Evolutionary conservation across 1,284 basidiomycete genomes (phyloP).

Genomic region (Coriolopsis trogii): DNA sequence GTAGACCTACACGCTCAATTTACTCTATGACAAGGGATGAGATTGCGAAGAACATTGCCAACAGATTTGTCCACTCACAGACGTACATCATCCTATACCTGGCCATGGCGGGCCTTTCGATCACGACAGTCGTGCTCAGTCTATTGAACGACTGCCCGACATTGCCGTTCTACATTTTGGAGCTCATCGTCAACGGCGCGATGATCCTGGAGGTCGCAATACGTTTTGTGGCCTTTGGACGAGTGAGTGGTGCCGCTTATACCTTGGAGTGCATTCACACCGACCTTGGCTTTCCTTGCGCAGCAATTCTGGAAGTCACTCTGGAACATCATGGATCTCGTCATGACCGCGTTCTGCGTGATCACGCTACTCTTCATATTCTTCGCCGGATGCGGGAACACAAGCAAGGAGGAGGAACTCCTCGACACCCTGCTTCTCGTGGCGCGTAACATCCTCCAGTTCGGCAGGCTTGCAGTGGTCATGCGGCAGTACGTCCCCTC

Average conservation of each 20-base stretch:
- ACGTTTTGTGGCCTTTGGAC: constrained; percentile 87
- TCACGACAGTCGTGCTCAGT: constrained; percentile 89
- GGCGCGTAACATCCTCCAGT: constrained; percentile 89
- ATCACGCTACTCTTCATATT: constrained; percentile 86
- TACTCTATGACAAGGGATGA: constrained; percentile 80
- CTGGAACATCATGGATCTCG: constrained; percentile 87
- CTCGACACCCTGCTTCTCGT: constrained; percentile 90
- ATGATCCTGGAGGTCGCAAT: constrained; percentile 94
- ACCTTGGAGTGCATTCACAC: neutral
- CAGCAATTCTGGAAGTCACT: constrained; percentile 97
- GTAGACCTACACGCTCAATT: constrained; percentile 74
- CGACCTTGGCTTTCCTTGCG: neutral
- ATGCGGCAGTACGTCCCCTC: constrained; percentile 77
- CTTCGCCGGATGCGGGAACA: constrained; percentile 76
- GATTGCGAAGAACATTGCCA: constrained; percentile 79
- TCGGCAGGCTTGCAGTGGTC: constrained; percentile 85
- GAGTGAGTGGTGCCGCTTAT: constrained; percentile 60
- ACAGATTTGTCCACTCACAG: constrained; percentile 83
- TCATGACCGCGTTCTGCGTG: constrained; percentile 84
- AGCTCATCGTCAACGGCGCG: constrained; percentile 86
- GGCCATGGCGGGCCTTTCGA: constrained; percentile 86
- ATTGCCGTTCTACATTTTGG: constrained; percentile 85
- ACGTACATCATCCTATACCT: constrained; percentile 87
- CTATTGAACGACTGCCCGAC: constrained; percentile 80
- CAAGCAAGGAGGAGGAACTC: constrained; percentile 87